Evolutionary conservation across 768 basidiomycete genomes (phyloP).

Genomic region (Daedalea quercina): DNA sequence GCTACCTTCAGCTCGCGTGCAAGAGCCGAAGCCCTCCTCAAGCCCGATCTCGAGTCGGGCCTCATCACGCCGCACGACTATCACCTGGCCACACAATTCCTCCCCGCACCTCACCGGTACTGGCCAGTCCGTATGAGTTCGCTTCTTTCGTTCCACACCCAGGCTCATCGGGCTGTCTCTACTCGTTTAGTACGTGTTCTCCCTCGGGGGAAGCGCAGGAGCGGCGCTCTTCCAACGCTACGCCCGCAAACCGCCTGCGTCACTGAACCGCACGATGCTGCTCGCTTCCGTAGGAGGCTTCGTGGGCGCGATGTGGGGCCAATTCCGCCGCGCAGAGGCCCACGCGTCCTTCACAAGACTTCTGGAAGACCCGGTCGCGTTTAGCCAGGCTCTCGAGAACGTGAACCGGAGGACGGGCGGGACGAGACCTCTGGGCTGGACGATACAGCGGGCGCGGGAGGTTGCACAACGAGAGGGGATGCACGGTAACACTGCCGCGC

Average conservation of each 20-base stretch:
- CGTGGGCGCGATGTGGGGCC: slow-evolving; percentile 27
- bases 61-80: slow-evolving; percentile 48
- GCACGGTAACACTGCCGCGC: slow-evolving; percentile 5
- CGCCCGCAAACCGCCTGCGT: slow-evolving; percentile 24
- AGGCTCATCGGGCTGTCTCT: slow-evolving; percentile 4
- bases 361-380: slow-evolving; percentile 25
- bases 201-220: slow-evolving; percentile 19
- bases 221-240: slow-evolving; percentile 21
- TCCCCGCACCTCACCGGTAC: slow-evolving; percentile 41
- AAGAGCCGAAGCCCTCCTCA: slow-evolving; percentile 39
- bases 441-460: slow-evolving; percentile 11
- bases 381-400: slow-evolving; percentile 26
- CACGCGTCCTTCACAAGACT: slow-evolving; percentile 25
- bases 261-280: slow-evolving; percentile 19
- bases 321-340: slow-evolving; percentile 15
- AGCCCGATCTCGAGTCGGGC: slow-evolving; percentile 46
- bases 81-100: slow-evolving; percentile 45
- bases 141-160: neutral
- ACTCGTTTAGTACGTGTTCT: slow-evolving; percentile 18
- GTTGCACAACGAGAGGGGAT: slow-evolving; percentile 6
- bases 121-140: slow-evolving; percentile 31
- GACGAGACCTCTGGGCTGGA: slow-evolving; percentile 4
- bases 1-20: slow-evolving; percentile 38
- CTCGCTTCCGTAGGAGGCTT: slow-evolving; percentile 20
- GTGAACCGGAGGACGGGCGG: slow-evolving; percentile 20